Conservation (phyloP, 768 basidiomycete species). For the Tylopilus balloui region DNA sequence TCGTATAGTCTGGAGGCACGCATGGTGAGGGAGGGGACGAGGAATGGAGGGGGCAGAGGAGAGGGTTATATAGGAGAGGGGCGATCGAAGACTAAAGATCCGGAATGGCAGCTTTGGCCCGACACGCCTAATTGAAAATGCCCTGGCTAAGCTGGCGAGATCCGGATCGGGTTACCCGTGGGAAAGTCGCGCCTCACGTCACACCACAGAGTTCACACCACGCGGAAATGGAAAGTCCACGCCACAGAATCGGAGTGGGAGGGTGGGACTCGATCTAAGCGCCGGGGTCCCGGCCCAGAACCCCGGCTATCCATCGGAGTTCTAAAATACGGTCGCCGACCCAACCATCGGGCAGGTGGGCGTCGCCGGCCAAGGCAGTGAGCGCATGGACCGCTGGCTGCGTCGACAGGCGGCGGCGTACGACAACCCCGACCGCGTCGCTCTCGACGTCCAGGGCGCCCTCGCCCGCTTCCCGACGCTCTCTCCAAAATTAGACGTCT, state of each 20-base stretch:
- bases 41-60: conserved; percentile 8
- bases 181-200: conserved; percentile 17
- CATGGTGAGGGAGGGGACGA: conserved; percentile 17
- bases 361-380: neutral
- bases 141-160: conserved; percentile 22
- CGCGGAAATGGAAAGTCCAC: conserved; percentile 45
- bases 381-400: conserved; percentile 52
- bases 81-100: conserved; percentile 44
- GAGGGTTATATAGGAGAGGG: conserved; percentile 34
- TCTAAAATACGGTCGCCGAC: conserved; percentile 5
- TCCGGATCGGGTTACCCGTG: conserved; percentile 30
- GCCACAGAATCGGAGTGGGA: conserved; percentile 45
- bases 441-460: conserved; percentile 56
- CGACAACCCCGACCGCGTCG: conserved; percentile 50
- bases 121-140: conserved; percentile 31
- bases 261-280: conserved; percentile 26
- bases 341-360: neutral
- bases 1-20: conserved; percentile 26
- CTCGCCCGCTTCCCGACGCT: conserved; percentile 53
- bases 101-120: conserved; percentile 32
- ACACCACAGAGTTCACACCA: conserved; percentile 25
- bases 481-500: conserved; percentile 76
- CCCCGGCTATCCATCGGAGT: conserved; percentile 7
- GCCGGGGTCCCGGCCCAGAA: conserved; percentile 22
- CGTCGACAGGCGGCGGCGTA: conserved; percentile 61